Conservation (phyloP, 1,139 yeast species). For the Blastobotrys arbuscula region DNA sequence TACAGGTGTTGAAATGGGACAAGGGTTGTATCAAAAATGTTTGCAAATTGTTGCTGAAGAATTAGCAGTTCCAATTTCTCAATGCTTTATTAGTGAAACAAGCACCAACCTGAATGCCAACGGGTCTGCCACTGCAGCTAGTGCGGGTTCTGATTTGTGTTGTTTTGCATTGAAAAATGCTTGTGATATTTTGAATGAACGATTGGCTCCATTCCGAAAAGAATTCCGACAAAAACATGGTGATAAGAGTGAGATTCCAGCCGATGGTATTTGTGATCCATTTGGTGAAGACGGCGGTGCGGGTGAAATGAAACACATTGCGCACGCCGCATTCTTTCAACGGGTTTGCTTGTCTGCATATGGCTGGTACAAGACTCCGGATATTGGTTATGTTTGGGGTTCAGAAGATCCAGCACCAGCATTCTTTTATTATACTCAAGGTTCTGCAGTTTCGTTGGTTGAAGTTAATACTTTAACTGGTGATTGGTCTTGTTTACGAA, state of each 20-base stretch:
- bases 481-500: slow-evolving; percentile 40
- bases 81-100: slow-evolving; percentile 41
- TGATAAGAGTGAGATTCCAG: background rate
- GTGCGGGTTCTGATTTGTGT: slow-evolving; percentile 43
- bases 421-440: slow-evolving; percentile 43
- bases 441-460: slow-evolving; percentile 38
- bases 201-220: slow-evolving; percentile 36
- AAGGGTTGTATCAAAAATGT: slow-evolving; percentile 46
- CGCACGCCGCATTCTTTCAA: slow-evolving; percentile 39
- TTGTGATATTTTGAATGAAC: slow-evolving; percentile 39
- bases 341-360: slow-evolving; percentile 43
- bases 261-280: background rate
- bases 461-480: slow-evolving; percentile 45
- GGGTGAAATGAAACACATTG: slow-evolving; percentile 38
- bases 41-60: slow-evolving; percentile 42
- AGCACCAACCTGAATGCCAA: slow-evolving; percentile 43
- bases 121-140: slow-evolving; percentile 44
- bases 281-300: slow-evolving; percentile 17
- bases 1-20: slow-evolving; percentile 48
- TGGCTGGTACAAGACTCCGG: slow-evolving; percentile 47
- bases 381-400: slow-evolving; percentile 40
- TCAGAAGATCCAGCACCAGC: slow-evolving; percentile 40
- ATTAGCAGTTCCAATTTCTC: slow-evolving; percentile 37
- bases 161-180: slow-evolving; percentile 45
- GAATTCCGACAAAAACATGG: slow-evolving; percentile 34